These are phyloP conservation scores for Lachnellula arida DNA, from an alignment of 2,329 filamentous ascomycete genomes.

Conservation along the genomic window DNA sequence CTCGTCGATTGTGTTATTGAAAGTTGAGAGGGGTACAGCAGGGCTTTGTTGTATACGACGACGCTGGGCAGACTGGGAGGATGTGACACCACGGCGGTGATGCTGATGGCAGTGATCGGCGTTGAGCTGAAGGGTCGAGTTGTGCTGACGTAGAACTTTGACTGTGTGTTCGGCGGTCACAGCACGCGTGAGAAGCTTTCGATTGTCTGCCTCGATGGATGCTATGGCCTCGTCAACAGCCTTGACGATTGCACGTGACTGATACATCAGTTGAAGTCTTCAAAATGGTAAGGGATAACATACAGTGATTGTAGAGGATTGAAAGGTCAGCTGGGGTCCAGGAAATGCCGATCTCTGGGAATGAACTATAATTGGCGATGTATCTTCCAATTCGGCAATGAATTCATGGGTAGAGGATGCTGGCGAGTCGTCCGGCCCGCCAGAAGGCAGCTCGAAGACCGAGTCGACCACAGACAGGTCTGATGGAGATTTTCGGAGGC, in stretches of 20 bases:
- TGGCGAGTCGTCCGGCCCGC: conserved; percentile 4
- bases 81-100: conserved; percentile 8
- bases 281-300: not conserved
- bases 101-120: conserved; percentile 19
- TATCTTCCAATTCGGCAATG: conserved; percentile 27
- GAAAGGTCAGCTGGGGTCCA: conserved; percentile 5
- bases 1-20: not conserved
- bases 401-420: conserved; percentile 14
- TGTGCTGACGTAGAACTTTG: conserved; percentile 20
- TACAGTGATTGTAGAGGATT: conserved; percentile 5
- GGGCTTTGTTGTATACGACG: not conserved
- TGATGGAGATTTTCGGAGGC: conserved; percentile 15
- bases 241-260: conserved; percentile 23
- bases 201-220: conserved; percentile 25
- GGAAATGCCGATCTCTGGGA: conserved; percentile 10
- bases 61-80: conserved; percentile 1
- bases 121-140: conserved; percentile 18
- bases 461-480: conserved; percentile 24
- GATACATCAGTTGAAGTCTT: conserved; percentile 2
- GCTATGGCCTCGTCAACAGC: conserved; percentile 24
- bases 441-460: conserved; percentile 21
- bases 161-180: conserved; percentile 25
- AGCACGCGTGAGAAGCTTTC: conserved; percentile 19
- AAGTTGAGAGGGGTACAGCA: not conserved
- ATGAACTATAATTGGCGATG: conserved; percentile 13